Evolutionary conservation across 2,329 filamentous ascomycete genomes (phyloP).

Genomic region (Ophiosphaerella herpotricha): DNA sequence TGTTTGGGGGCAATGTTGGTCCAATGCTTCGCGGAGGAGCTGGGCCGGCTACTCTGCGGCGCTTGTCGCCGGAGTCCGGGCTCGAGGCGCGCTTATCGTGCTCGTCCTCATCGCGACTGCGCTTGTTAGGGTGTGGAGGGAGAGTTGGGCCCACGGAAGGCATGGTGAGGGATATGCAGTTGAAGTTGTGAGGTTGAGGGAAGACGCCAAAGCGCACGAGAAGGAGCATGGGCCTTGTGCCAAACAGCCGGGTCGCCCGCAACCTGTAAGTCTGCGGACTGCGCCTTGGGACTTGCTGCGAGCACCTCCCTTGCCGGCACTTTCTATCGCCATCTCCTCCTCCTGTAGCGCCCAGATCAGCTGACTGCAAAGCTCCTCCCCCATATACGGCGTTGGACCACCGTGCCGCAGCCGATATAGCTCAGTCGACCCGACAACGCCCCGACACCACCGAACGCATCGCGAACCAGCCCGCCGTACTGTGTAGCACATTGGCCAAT

Average conservation of each 20-base stretch:
- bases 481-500: slow-evolving; percentile 7
- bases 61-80: slow-evolving; percentile 54
- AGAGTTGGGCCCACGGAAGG: slow-evolving; percentile 71
- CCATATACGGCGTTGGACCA: too few relatives aligned
- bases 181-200: background rate
- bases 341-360: too few relatives aligned
- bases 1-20: slow-evolving; percentile 57
- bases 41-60: slow-evolving; percentile 59
- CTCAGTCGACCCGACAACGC: too few relatives aligned
- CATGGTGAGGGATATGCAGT: slow-evolving; percentile 53
- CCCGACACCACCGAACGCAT: background rate
- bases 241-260: slow-evolving; percentile 17
- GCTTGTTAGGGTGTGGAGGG: slow-evolving; percentile 65
- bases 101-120: slow-evolving; percentile 55
- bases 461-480: background rate
- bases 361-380: too few relatives aligned
- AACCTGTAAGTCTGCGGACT: slow-evolving; percentile 11
- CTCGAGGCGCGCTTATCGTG: slow-evolving; percentile 48
- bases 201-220: background rate
- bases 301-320: slow-evolving; percentile 5
- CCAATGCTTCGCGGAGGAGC: slow-evolving; percentile 59
- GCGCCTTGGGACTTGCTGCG: slow-evolving; percentile 24
- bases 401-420: background rate
- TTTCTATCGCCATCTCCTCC: background rate
- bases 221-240: slow-evolving; percentile 27